Percentiles rank a stretch among this genome's conserved stretches.
Evolutionary conservation across 371 early-diverging fungal species (phyloP).

Genomic region (Syncephalastrum racemosum): DNA sequence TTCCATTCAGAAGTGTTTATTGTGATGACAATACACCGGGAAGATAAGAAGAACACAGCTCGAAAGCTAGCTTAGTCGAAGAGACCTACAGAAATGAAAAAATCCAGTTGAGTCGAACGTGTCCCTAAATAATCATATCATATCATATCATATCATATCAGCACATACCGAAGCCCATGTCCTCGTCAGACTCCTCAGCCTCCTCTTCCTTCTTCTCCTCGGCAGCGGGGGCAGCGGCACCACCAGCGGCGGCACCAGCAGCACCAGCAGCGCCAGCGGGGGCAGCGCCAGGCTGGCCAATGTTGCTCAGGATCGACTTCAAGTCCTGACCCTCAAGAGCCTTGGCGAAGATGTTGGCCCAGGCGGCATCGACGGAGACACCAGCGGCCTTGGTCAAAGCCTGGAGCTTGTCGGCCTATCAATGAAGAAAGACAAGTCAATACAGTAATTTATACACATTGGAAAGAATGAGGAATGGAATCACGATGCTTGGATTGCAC

Average conservation of each 20-base stretch:
- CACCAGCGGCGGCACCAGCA: constrained; percentile 54
- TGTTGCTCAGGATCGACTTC: constrained; percentile 86
- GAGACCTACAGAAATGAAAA: constrained; percentile 54
- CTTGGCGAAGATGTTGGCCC: constrained; percentile 97
- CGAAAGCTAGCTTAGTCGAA: constrained; percentile 67
- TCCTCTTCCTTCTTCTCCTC: constrained; percentile 71
- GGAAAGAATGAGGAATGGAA: not conserved
- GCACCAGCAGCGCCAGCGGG: constrained; percentile 59
- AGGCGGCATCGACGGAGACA: constrained; percentile 93
- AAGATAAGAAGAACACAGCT: too few relatives aligned
- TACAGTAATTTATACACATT: not conserved
- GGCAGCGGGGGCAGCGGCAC: constrained; percentile 55
- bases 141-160: not conserved
- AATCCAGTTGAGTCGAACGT: not conserved
- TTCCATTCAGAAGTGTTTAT: too few relatives aligned
- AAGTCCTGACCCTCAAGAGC: constrained; percentile 95
- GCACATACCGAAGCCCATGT: constrained; percentile 77
- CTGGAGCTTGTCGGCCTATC: constrained; percentile 92
- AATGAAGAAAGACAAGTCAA: not conserved
- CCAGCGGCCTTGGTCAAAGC: constrained; percentile 91
- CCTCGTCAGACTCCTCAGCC: constrained; percentile 86
- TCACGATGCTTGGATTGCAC: not conserved
- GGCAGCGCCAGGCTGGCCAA: constrained; percentile 65
- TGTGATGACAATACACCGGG: too few relatives aligned
- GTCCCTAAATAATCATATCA: not conserved